Percentiles rank a stretch among this genome's conserved stretches.
Conservation (phyloP, 1,284 basidiomycete species). For the Ustilago vetiveriae region DNA sequence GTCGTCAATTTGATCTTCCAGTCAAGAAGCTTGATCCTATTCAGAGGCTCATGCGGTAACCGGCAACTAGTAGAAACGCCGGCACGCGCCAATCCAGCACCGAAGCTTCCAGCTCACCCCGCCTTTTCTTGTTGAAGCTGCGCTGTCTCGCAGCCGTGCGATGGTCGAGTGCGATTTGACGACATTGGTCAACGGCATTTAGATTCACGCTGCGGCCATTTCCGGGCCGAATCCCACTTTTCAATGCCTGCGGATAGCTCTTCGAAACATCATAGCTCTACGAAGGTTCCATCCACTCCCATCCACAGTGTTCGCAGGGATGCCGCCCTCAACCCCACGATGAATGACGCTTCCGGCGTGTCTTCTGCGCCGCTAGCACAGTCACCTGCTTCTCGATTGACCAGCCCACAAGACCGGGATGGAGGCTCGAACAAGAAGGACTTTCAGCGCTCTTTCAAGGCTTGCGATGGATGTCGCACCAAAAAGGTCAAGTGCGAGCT, state of each 20-base stretch:
- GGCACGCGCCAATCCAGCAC: conserved; percentile 9
- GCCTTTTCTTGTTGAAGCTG: neutral
- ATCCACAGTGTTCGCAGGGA: conserved; percentile 13
- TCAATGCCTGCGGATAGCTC: no score
- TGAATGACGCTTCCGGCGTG: conserved; percentile 19
- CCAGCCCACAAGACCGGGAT: conserved; percentile 13
- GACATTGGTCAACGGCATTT: conserved; percentile 5
- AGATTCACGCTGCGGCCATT: no score
- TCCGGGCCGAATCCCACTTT: no score
- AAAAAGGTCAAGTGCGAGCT: conserved; percentile 54
- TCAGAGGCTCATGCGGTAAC: no score
- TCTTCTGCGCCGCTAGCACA: conserved; percentile 3
- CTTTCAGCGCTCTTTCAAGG: conserved; percentile 52
- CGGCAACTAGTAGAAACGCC: no score
- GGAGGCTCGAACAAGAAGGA: conserved; percentile 30
- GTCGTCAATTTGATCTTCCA: no score
- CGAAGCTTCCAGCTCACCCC: conserved; percentile 7
- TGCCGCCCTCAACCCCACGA: conserved; percentile 20
- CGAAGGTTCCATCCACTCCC: neutral
- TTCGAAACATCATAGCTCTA: neutral
- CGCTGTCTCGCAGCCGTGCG: neutral
- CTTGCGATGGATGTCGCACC: conserved; percentile 45
- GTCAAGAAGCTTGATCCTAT: no score
- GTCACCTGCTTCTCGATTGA: conserved; percentile 16
- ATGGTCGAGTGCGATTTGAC: neutral